Base-by-base conservation (phyloP, 148 eudicot genomes). In the Nyssa sinensis region DNA sequence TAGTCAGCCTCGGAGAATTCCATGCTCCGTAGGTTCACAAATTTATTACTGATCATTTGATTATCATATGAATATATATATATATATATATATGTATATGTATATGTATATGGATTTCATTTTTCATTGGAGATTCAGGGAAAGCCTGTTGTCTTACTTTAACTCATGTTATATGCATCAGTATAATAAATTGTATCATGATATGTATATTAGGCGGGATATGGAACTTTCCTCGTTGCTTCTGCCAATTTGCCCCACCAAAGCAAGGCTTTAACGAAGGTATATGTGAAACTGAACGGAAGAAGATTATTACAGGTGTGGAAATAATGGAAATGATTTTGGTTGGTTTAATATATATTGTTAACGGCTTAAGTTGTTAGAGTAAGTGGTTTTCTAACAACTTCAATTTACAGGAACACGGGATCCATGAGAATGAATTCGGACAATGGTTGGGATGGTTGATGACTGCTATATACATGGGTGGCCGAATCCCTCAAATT, bases 391-490 rank as follows among this genome's bases (percentile, higher is more conserved):
- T n/a, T n/a, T n/a, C n/a, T n/a, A n/a, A n/a, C n/a, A n/a, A n/a
- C n/a, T n/a, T n/a, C n/a, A n/a, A n/a, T n/a, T n/a, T n/a, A 57
- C 76, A 84, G 89, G 85, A 75, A 68, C 14, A 47, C 21, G 66
- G 63, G 23, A 4, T 57, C 0, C 79, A 82, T 74, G 80, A 82
- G 17, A 78, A 41, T 59, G 88, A 67, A 23, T 58, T 75, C 4
- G 90, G 90, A 33, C 84, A 87, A 67, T 78, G 77, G 81, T 30
- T 87, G 70, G 90, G 90, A 73, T 87, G 90, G 90, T 34, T 84
- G 51, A 87, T 87, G 90, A 88, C 90, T 37, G 88, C 88, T 21
- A 87, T 87, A 51, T 87, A 87, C 64, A 87, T 84, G 90, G 88
- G 88, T 3, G 88, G 90, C 35, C 84, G 90, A 64, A 73, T 87